Conservation (phyloP, 2,329 filamentous ascomycete genomes). For the Epichloe bromicola region DNA sequence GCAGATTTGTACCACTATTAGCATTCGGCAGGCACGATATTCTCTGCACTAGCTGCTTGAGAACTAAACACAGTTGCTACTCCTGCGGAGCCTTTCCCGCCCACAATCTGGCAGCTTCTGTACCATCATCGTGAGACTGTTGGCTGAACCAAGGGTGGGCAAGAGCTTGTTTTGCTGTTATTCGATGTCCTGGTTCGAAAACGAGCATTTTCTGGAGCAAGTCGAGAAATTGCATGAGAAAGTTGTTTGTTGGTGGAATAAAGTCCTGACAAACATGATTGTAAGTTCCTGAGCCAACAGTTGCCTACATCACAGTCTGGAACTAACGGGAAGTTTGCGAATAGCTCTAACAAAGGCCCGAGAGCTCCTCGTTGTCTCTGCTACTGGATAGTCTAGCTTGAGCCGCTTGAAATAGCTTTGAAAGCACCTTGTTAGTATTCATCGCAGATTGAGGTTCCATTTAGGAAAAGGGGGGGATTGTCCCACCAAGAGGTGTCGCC, state of each 20-base stretch:
- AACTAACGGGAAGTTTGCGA: no score
- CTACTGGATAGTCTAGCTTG: conserved; percentile 51
- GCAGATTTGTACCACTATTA: no score
- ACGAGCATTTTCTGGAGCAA: conserved; percentile 48
- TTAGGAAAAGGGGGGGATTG: not conserved
- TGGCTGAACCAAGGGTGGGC: conserved; percentile 48
- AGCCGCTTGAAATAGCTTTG: conserved; percentile 52
- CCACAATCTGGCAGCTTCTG: conserved; percentile 37
- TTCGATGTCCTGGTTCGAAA: conserved; percentile 44
- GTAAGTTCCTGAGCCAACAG: not conserved
- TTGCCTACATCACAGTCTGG: conserved; percentile 47
- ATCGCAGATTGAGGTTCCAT: no score
- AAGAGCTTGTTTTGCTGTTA: conserved; percentile 46
- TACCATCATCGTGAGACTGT: conserved; percentile 41
- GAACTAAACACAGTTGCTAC: no score
- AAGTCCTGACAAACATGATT: conserved; percentile 24
- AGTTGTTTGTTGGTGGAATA: conserved; percentile 39
- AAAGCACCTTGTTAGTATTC: no score
- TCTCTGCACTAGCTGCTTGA: no score
- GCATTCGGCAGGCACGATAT: no score
- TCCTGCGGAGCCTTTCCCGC: no score
- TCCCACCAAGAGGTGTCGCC: conserved; percentile 25
- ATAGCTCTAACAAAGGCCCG: conserved; percentile 43
- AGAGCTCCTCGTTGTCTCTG: conserved; percentile 51
- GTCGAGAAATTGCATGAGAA: conserved; percentile 43